Evolutionary conservation across 176 grass and related monocot genomes (phyloP).

Genomic region (Avena sativa): DNA sequence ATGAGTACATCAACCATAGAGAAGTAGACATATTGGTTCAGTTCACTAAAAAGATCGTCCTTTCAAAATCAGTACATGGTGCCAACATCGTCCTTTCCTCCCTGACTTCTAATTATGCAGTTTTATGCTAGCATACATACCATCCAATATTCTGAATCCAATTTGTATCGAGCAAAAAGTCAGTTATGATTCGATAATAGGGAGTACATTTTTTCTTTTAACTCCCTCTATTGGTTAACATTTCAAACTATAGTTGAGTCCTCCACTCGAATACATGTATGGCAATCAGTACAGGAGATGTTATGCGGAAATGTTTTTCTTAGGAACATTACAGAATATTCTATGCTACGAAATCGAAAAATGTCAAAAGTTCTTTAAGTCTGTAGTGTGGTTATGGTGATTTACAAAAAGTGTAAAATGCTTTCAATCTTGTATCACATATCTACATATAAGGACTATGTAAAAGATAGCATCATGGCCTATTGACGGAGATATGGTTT

Average conservation of each 20-base stretch:
- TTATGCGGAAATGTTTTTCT: slow-evolving; percentile 24
- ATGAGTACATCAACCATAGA: not conserved
- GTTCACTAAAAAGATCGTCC: not conserved
- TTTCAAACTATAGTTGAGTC: not conserved
- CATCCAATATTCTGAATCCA: slow-evolving; percentile 16
- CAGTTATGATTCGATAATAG: not conserved
- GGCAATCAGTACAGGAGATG: slow-evolving; percentile 9
- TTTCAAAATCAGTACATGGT: not conserved
- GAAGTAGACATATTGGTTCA: not conserved
- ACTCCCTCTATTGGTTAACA: not conserved
- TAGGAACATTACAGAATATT: not conserved
- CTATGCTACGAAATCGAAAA: not conserved
- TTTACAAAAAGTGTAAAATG: not conserved
- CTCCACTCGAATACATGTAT: slow-evolving; percentile 7
- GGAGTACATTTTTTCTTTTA: not conserved
- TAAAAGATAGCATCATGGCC: slow-evolving; percentile 12
- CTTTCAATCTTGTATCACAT: not conserved
- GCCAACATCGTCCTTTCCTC: not conserved
- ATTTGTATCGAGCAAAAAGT: not conserved
- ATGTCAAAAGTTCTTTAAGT: slow-evolving; percentile 5
- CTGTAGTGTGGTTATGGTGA: not conserved
- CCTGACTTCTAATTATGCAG: not conserved
- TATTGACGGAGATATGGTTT: not conserved
- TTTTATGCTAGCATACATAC: slow-evolving; percentile 8
- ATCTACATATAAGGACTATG: not conserved